phyloP scores from a whole-genome alignment of 1,139 yeast genomes.

The Pichiaceae sp. region DNA sequence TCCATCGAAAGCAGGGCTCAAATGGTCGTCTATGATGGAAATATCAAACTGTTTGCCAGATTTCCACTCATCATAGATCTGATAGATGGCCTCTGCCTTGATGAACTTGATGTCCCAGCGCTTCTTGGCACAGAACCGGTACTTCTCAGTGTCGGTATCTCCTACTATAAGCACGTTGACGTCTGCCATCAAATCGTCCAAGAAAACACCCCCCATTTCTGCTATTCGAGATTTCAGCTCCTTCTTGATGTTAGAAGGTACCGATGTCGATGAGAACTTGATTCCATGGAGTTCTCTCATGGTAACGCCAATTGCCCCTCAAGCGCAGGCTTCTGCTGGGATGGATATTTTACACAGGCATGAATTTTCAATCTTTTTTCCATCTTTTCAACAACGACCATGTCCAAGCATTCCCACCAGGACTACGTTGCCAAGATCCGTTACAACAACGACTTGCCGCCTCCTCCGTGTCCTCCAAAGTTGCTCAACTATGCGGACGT shows the following conservation, averaged over 20 bases:
- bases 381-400: not conserved
- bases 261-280: slow-evolving; percentile 7
- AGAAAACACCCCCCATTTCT: slow-evolving; percentile 57
- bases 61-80: slow-evolving; percentile 45
- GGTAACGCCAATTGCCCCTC: too few species aligned
- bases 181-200: slow-evolving; percentile 57
- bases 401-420: slow-evolving; percentile 38
- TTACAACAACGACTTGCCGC: slow-evolving; percentile 82
- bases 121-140: slow-evolving; percentile 49
- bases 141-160: slow-evolving; percentile 57
- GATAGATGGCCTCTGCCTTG: slow-evolving; percentile 35
- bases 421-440: slow-evolving; percentile 84
- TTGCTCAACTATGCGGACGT: slow-evolving; percentile 41
- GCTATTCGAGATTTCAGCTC: slow-evolving; percentile 31
- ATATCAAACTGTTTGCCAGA: slow-evolving; percentile 28
- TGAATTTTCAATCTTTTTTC: not conserved
- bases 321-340: too few species aligned
- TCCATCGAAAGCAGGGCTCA: slow-evolving; percentile 18
- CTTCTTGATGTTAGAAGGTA: slow-evolving; percentile 15
- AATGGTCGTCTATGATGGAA: slow-evolving; percentile 14
- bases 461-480: slow-evolving; percentile 91
- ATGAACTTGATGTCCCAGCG: slow-evolving; percentile 56
- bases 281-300: slow-evolving; percentile 4
- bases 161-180: slow-evolving; percentile 66
- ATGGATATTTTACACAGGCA: not conserved